Base-by-base conservation (phyloP, 495 filamentous ascomycete genomes). In the Penicillium robsamsonii region DNA sequence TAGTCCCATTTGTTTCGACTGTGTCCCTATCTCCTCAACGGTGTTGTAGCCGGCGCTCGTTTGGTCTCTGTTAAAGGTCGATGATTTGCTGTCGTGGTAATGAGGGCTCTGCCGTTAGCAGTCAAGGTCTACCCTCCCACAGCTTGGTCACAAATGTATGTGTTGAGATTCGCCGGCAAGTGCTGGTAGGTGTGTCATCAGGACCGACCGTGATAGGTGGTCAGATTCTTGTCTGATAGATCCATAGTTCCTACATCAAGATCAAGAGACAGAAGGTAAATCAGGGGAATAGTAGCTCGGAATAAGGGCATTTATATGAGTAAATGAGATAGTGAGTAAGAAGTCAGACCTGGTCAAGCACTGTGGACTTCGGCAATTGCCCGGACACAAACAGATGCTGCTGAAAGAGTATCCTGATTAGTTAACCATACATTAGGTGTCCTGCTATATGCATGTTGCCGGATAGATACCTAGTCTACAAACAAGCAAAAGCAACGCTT, bases 281-380 rank as follows among this genome's bases (percentile, higher is more conserved):
- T 1, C 9, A 78, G 46, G 0, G 42, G 0, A 72, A 72, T 3
- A 12, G 75, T 15, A 17, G 8, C 6, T 15, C 2, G 84, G 58
- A 50, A 77, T 80, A 2, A 67, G 64, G 5, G 70, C 79, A 50
- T 69, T 69, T 42, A 24, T 17, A 7, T 27, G 2, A 6, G 17
- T 0, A n/a, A 25, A 15, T 5, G 0, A 46, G 13, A 27, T 15
- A 9, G n/a, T 5, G 3, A 38, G 35, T 38, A 38, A 2, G 15
- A 38, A n/a, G 7, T 38, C 11, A 35, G 22, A 25, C 9, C 17
- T 43, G 11, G 13, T n/a, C 27, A 29, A 15, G 2, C 15, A 25
- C 13, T n/a, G 24, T 9, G 4, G 25, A 9, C 24, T 27, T 22
- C 1, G 15, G 24, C 24, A 45, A 1, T 27, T 8, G 6, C 12